Conservation (phyloP, 2,329 filamentous ascomycete species). For the Teratosphaeria pseudoeucalypti region DNA sequence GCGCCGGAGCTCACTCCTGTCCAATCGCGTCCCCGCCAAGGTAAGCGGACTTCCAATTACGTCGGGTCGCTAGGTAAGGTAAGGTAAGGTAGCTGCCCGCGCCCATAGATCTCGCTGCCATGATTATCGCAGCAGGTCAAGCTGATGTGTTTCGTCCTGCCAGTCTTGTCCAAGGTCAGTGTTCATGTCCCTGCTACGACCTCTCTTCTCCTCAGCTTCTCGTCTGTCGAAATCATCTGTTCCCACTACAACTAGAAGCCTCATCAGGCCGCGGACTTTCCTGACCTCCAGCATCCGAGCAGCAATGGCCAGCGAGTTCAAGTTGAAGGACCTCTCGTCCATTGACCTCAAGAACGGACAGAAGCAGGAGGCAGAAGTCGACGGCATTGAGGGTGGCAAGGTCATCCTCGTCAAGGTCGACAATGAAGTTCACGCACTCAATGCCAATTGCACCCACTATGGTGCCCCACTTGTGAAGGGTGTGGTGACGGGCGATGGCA, state of each 20-base stretch:
- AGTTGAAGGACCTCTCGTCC: conserved; percentile 65
- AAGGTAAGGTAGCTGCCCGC: neutral
- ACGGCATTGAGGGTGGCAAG: conserved; percentile 77
- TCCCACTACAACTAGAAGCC: neutral
- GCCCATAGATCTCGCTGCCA: neutral
- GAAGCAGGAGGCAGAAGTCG: conserved; percentile 82
- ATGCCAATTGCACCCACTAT: conserved; percentile 80
- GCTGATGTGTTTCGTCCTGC: neutral
- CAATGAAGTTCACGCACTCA: conserved; percentile 67
- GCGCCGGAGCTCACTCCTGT: neutral
- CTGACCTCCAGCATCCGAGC: neutral
- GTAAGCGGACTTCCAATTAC: neutral
- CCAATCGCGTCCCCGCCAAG: neutral
- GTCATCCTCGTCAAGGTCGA: conserved; percentile 73
- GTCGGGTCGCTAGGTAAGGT: neutral
- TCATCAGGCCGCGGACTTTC: conserved; percentile 3
- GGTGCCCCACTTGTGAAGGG: conserved; percentile 83
- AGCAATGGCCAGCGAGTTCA: conserved; percentile 39
- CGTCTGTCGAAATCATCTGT: neutral
- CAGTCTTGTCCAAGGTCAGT: neutral
- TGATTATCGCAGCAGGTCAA: neutral
- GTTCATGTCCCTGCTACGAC: conserved; percentile 4
- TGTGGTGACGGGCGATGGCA: conserved; percentile 68
- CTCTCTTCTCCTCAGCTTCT: conserved; percentile 2
- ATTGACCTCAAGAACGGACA: conserved; percentile 67